A percentile compares a stretch with the other conserved stretches of the same genome.
phyloP scores from a whole-genome alignment of 2,329 filamentous ascomycete genomes.

The Fusarium nanum region DNA sequence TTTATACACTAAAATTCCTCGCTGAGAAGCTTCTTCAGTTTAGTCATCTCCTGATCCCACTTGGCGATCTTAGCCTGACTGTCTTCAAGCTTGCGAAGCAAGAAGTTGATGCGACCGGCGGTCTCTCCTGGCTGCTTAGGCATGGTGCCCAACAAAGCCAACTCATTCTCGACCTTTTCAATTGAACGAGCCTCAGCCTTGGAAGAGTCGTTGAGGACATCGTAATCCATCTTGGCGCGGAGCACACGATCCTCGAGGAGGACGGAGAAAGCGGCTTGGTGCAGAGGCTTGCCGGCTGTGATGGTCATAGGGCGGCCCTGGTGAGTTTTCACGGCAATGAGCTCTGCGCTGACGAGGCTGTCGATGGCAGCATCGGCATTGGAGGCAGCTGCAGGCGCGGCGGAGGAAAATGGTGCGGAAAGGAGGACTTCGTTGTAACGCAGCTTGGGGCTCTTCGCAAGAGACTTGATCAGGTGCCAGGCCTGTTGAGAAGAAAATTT shows the following conservation, averaged over 20 bases:
- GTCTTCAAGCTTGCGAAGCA: slow-evolving; percentile 77
- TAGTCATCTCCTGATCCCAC: slow-evolving; percentile 78
- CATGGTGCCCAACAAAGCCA: slow-evolving; percentile 75
- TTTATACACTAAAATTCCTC: slow-evolving; percentile 55
- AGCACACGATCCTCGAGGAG: slow-evolving; percentile 79
- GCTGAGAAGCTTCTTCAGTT: slow-evolving; percentile 73
- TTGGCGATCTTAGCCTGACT: slow-evolving; percentile 79
- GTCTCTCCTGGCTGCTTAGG: slow-evolving; percentile 78
- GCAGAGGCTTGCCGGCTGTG: slow-evolving; percentile 85
- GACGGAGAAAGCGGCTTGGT: slow-evolving; percentile 81
- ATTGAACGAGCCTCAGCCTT: slow-evolving; percentile 80
- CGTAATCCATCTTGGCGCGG: slow-evolving; percentile 77
- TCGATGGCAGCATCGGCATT: slow-evolving; percentile 82
- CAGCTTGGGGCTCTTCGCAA: slow-evolving; percentile 75
- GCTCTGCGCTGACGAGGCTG: slow-evolving; percentile 83
- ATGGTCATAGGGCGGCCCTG: slow-evolving; percentile 84
- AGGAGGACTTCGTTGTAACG: slow-evolving; percentile 89
- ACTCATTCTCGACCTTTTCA: slow-evolving; percentile 81
- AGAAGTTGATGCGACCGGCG: slow-evolving; percentile 73
- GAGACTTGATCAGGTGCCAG: slow-evolving; percentile 85
- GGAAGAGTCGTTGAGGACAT: slow-evolving; percentile 74
- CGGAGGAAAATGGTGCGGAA: slow-evolving; percentile 74
- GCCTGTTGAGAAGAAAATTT: slow-evolving; percentile 88
- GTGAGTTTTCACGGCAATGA: slow-evolving; percentile 79
- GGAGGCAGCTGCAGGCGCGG: slow-evolving; percentile 51